A percentile compares a stretch with the other conserved stretches of the same genome.
Evolutionary conservation across 2,329 filamentous ascomycete genomes (phyloP).

Genomic region (Neocucurbitaria cava): DNA sequence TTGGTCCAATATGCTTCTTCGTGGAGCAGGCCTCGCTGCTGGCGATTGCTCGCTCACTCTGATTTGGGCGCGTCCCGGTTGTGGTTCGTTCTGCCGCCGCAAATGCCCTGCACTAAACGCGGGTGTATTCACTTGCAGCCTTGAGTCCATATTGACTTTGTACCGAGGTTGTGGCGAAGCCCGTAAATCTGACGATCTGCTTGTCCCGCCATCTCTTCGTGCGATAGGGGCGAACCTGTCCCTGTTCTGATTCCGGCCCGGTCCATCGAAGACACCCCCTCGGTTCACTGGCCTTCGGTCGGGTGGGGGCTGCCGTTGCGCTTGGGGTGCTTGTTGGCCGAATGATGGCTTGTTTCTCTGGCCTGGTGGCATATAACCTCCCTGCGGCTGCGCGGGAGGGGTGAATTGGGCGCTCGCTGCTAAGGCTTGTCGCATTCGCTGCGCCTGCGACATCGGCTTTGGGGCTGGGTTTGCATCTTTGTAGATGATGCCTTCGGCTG

Average conservation of each 20-base stretch:
- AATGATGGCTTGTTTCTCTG: conserved; percentile 24
- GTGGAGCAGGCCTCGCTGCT: conserved; percentile 13
- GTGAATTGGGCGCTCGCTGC: conserved; percentile 21
- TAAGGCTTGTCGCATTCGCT: conserved; percentile 36
- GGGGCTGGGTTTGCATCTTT: conserved; percentile 27
- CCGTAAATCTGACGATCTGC: conserved; percentile 7
- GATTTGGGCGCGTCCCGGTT: conserved; percentile 3
- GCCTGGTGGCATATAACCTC: conserved; percentile 21
- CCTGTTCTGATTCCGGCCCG: conserved; percentile 25
- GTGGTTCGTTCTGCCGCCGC: conserved; percentile 35
- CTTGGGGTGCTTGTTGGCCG: conserved; percentile 8
- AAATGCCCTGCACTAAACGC: conserved; percentile 35
- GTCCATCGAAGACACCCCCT: conserved; percentile 20
- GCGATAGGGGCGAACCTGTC: conserved; percentile 20
- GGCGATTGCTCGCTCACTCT: conserved; percentile 4
- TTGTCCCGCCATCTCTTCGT: conserved; percentile 6
- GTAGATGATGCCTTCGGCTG: conserved; percentile 37
- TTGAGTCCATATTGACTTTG: conserved; percentile 42
- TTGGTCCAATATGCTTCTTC: conserved; percentile 33
- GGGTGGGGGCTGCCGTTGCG: conserved; percentile 17
- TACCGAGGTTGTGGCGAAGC: conserved; percentile 24
- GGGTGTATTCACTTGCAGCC: conserved; percentile 33
- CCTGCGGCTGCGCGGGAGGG: conserved; percentile 19
- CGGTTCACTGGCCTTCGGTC: conserved; percentile 22
- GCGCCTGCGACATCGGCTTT: conserved; percentile 34